Conservation (phyloP, 345 rosid species). For the Moricandia arvensis region DNA sequence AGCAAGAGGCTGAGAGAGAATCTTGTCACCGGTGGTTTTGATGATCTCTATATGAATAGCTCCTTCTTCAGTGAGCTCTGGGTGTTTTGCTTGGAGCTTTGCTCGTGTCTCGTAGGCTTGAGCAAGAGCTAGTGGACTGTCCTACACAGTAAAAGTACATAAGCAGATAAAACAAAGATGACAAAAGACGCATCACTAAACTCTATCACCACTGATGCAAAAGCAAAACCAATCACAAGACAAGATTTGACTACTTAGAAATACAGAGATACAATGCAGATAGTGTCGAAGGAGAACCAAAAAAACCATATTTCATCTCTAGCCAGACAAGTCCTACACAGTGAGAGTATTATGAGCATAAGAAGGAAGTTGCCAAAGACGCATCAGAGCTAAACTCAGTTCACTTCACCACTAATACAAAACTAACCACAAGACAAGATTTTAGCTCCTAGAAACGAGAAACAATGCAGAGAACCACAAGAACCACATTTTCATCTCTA, state of each 20-base stretch:
- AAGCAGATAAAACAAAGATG: conserved; percentile 24
- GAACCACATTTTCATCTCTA: neutral
- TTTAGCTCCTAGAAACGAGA: neutral
- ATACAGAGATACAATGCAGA: too few species aligned
- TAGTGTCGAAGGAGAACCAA: too few species aligned
- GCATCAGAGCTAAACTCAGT: neutral
- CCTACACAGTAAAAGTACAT: conserved; percentile 42
- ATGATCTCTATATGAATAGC: conserved; percentile 87
- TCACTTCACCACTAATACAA: neutral
- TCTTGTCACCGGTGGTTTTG: conserved; percentile 96
- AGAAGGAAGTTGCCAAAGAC: neutral
- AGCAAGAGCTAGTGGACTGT: conserved; percentile 96
- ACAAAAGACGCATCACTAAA: conserved; percentile 6
- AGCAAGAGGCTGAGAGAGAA: conserved; percentile 87
- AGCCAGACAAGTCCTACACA: too few species aligned
- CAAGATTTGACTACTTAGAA: too few species aligned
- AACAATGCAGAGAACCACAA: neutral
- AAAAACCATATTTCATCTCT: neutral
- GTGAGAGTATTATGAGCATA: too few species aligned
- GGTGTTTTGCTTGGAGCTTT: conserved; percentile 71
- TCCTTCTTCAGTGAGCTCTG: conserved; percentile 82
- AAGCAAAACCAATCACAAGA: neutral
- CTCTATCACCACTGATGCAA: neutral
- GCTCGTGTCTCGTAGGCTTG: conserved; percentile 93
- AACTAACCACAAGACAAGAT: neutral